These are phyloP conservation scores for Tolypocladium ovalisporum DNA, from an alignment of 2,329 filamentous ascomycete species.

Conservation along the genomic window DNA sequence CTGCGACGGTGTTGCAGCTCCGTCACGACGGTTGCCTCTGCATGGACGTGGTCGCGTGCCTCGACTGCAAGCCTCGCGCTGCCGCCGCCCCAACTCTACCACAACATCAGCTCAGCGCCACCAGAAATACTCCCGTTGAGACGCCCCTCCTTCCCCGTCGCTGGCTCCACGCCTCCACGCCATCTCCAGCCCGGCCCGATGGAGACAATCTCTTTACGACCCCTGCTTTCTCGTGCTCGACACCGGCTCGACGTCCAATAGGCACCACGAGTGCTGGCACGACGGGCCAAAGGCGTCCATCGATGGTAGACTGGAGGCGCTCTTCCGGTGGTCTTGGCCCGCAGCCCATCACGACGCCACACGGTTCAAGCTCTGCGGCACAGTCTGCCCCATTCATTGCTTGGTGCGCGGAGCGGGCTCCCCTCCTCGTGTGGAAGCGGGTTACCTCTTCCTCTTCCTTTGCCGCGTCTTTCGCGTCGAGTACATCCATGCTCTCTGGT, in stretches of 20 bases:
- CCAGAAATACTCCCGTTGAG: neutral
- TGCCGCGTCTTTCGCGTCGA: neutral
- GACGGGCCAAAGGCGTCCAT: neutral
- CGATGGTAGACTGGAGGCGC: neutral
- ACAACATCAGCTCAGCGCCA: neutral
- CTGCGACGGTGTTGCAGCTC: neutral
- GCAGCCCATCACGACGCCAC: neutral
- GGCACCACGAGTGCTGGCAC: neutral
- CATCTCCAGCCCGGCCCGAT: neutral
- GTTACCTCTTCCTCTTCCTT: neutral
- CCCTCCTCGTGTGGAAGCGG: neutral
- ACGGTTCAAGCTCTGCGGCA: neutral
- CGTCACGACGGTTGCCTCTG: neutral
- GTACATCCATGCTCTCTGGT: too few relatives aligned
- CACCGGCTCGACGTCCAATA: neutral
- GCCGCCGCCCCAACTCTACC: too few relatives aligned
- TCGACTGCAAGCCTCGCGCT: neutral
- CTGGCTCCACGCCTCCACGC: neutral
- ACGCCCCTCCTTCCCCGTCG: neutral
- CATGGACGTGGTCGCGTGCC: neutral
- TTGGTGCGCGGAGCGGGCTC: neutral
- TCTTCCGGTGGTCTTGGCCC: neutral
- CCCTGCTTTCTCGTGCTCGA: neutral
- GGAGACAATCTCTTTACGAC: neutral
- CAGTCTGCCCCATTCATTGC: neutral